A percentile compares a stretch with the other conserved stretches of the same genome.
Conservation (phyloP, 2,329 filamentous ascomycete species). For the Botrytis elliptica region DNA sequence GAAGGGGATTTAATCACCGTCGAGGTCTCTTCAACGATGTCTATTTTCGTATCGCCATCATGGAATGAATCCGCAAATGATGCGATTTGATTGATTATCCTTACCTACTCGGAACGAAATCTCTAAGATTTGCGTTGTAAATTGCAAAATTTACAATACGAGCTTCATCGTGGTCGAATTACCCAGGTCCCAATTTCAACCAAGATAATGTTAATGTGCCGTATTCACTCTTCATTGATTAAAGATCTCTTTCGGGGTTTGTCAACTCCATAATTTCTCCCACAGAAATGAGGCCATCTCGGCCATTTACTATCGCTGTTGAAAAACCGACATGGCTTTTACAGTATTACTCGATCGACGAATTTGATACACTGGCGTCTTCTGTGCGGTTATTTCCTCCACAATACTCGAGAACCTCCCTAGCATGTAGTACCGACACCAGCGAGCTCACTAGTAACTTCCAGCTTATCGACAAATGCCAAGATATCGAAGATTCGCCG, state of each 20-base stretch:
- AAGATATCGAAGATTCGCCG: background rate
- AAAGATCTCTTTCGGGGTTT: background rate
- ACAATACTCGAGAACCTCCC: background rate
- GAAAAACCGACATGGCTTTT: background rate
- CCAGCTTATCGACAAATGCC: slow-evolving; percentile 1
- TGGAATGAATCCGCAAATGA: slow-evolving; percentile 1
- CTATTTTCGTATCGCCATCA: background rate
- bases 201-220: background rate
- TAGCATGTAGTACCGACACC: too few species aligned
- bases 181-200: background rate
- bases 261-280: background rate
- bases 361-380: background rate
- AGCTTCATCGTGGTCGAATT: background rate
- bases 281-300: background rate
- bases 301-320: background rate
- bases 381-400: background rate
- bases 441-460: background rate
- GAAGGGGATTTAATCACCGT: background rate
- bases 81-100: background rate
- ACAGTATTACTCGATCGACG: background rate
- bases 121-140: background rate
- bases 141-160: slow-evolving; percentile 8
- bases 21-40: background rate
- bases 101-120: background rate
- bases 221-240: background rate